Percentiles rank a stretch among this genome's conserved stretches.
Conservation (phyloP, 495 filamentous ascomycete genomes). For the Elasticomyces elasticus region DNA sequence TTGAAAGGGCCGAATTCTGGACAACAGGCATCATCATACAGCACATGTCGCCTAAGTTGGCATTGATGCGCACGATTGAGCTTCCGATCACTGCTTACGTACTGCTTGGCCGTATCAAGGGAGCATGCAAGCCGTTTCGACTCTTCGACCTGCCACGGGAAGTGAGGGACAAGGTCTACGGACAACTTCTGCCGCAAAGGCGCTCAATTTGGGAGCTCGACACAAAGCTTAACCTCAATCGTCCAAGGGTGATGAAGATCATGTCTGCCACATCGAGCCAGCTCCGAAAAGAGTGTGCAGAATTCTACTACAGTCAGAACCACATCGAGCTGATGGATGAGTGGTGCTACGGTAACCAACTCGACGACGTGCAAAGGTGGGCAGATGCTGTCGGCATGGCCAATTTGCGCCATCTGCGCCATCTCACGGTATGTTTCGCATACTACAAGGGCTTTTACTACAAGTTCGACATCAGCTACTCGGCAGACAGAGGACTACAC, state of each 20-base stretch:
- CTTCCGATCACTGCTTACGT: not conserved
- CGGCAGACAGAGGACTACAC: too few relatives aligned
- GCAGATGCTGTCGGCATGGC: not conserved
- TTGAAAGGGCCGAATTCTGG: not conserved
- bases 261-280: not conserved
- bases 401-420: not conserved
- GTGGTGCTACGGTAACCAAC: too few relatives aligned
- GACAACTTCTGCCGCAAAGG: conserved; percentile 42
- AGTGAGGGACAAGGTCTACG: conserved; percentile 60
- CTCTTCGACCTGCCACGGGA: conserved; percentile 70
- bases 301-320: too few relatives aligned
- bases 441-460: too few relatives aligned
- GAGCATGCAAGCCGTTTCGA: conserved; percentile 43
- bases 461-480: too few relatives aligned
- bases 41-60: not conserved
- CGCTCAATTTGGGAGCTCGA: too few relatives aligned
- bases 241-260: not conserved
- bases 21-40: not conserved
- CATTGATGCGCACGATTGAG: not conserved
- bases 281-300: not conserved
- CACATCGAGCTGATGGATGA: too few relatives aligned
- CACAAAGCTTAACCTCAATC: too few relatives aligned
- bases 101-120: not conserved
- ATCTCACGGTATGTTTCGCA: too few relatives aligned
- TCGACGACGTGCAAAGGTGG: not conserved